These are phyloP conservation scores for Cyanodermella asteris DNA, from an alignment of 2,329 filamentous ascomycete genomes.

Conservation along the genomic window DNA sequence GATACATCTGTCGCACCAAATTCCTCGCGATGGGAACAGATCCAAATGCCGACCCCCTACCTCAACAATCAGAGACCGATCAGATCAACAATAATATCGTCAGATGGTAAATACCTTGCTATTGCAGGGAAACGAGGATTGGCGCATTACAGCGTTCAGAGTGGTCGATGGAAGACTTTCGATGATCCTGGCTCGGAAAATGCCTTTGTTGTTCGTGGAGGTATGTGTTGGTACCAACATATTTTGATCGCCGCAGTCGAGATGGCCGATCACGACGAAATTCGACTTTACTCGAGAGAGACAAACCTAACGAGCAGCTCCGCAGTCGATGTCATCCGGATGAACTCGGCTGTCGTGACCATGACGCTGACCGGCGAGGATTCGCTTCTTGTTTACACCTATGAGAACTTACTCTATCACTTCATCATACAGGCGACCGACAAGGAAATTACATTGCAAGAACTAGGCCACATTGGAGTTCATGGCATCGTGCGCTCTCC, in stretches of 20 bases:
- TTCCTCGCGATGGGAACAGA: constrained; percentile 82
- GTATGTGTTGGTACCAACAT: constrained; percentile 98
- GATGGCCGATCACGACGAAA: constrained; percentile 54
- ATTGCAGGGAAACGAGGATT: constrained; percentile 85
- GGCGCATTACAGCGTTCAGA: constrained; percentile 87
- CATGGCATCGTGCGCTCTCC: constrained; percentile 91
- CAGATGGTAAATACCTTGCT: constrained; percentile 82
- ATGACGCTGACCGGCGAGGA: constrained; percentile 80
- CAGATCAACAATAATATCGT: constrained; percentile 62
- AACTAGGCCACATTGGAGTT: constrained; percentile 95
- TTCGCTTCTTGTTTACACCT: constrained; percentile 86
- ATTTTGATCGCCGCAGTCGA: constrained; percentile 89
- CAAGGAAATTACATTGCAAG: constrained; percentile 54
- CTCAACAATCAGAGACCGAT: constrained; percentile 88
- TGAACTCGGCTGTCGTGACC: constrained; percentile 73
- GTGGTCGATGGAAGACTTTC: constrained; percentile 90
- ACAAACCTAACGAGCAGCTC: constrained; percentile 50
- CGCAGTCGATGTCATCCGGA: constrained; percentile 51
- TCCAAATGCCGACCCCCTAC: constrained; percentile 66
- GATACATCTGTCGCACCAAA: constrained; percentile 82
- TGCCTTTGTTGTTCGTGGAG: constrained; percentile 77
- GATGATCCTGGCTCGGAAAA: constrained; percentile 60
- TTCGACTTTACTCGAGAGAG: constrained; percentile 86
- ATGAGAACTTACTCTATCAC: constrained; percentile 88
- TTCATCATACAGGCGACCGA: constrained; percentile 62